A percentile compares a stretch with the other conserved stretches of the same genome.
Conservation (phyloP, 306 rosid species). For the Lathyrus oleraceus region DNA sequence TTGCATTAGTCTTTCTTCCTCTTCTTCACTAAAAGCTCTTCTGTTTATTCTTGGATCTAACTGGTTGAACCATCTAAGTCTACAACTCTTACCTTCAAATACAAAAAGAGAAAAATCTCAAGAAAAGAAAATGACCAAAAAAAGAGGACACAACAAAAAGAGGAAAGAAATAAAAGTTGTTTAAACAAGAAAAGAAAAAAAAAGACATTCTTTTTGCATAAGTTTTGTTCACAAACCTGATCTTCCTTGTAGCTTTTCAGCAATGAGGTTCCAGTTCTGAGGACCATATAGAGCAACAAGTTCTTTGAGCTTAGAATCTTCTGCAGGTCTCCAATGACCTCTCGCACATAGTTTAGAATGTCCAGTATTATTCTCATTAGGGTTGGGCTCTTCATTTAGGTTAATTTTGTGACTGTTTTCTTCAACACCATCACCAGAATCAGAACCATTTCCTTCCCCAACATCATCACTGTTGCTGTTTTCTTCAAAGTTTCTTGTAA, state of each 20-base stretch:
- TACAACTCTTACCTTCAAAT: constrained; percentile 82
- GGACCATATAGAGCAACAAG: constrained; percentile 94
- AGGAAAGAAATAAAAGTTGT: too few species aligned
- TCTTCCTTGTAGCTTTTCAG: constrained; percentile 96
- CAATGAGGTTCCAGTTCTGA: constrained; percentile 97
- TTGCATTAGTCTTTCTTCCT: constrained; percentile 93
- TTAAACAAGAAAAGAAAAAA: too few species aligned
- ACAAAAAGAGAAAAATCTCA: background rate
- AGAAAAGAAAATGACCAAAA: background rate
- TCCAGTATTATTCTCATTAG: constrained; percentile 46
- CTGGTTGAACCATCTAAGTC: constrained; percentile 98
- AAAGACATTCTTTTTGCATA: too few species aligned
- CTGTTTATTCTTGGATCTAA: constrained; percentile 95
- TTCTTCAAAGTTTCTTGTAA: constrained; percentile 53
- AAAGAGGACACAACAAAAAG: background rate
- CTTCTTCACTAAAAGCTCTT: constrained; percentile 85
- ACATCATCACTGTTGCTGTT: constrained; percentile 37
- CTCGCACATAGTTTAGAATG: constrained; percentile 88
- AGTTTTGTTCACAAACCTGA: constrained; percentile 55
- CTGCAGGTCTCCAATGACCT: constrained; percentile 99
- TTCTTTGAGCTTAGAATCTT: constrained; percentile 89
- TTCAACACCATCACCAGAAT: constrained; percentile 49
- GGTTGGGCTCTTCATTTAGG: constrained; percentile 37
- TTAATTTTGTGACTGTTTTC: constrained; percentile 39
- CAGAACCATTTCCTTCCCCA: constrained; percentile 54